Evolutionary conservation across 1,284 basidiomycete species (phyloP).

Genomic region (Trametes versicolor): DNA sequence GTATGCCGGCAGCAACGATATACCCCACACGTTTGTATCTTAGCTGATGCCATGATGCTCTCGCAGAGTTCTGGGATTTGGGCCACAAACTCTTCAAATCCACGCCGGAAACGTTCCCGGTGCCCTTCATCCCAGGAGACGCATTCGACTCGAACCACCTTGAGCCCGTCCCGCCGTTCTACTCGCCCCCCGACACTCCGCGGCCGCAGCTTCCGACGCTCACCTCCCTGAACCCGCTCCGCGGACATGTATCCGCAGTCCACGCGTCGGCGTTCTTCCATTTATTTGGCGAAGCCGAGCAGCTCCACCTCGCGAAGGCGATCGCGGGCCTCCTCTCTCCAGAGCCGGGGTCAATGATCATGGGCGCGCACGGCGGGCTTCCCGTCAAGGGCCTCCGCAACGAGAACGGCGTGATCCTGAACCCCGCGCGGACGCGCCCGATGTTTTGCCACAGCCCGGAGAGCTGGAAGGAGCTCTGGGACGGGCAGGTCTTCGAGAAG

Average conservation of each 20-base stretch:
- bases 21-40: neutral
- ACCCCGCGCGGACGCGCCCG: constrained; percentile 1
- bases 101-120: constrained; percentile 52
- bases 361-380: constrained; percentile 45
- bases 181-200: constrained; percentile 29
- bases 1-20: constrained; percentile 33
- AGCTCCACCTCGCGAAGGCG: constrained; percentile 51
- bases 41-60: neutral
- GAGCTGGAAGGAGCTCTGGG: constrained; percentile 55
- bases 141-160: constrained; percentile 52
- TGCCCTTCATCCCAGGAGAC: constrained; percentile 57
- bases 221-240: constrained; percentile 53
- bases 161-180: constrained; percentile 41
- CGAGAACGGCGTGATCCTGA: neutral
- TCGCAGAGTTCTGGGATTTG: constrained; percentile 47
- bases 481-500: constrained; percentile 50
- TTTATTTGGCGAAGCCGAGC: constrained; percentile 56
- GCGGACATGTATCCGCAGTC: constrained; percentile 56
- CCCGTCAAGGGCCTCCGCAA: constrained; percentile 39
- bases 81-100: constrained; percentile 48
- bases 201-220: constrained; percentile 44
- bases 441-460: constrained; percentile 49
- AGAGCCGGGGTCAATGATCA: constrained; percentile 47
- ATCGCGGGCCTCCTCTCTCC: constrained; percentile 53
- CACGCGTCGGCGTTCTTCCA: constrained; percentile 62